Base-by-base conservation (phyloP, 2,329 filamentous ascomycete species). In the Seiridium unicorne region DNA sequence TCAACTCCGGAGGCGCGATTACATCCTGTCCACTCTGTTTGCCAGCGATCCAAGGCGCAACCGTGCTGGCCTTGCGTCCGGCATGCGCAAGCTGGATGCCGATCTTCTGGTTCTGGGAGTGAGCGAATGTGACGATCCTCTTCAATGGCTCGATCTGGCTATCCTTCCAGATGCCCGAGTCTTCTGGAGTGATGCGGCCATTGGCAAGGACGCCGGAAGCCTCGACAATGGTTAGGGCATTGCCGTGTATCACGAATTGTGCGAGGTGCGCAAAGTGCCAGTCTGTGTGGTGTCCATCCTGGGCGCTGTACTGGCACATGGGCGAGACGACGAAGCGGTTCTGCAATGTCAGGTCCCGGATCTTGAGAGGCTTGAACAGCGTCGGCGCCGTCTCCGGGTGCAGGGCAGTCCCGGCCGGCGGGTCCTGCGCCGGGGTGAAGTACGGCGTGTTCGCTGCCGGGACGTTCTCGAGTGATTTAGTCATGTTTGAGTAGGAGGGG, bases 191-290 rank as follows among this genome's bases (percentile, higher is more conserved):
- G 78, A 96, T 96, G 59, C 93, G 85, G 35, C 93, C 93, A 66
- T 93, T 87, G 5, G 91, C 76, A 8, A 85, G 80, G 0, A 96
- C 90, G 38, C 87, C 81, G 0, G 91, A 93, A 34, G 93, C 92
- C 77, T 97, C 93, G 60, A 93, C 81, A 61, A 93, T 85, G 54
- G 89, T 79, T 18, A 96, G 79, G 1, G 86, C 90, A 0, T 90
- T 88, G 10, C 93, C 93, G 59, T 89, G 86, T 61, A 89, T 81
- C 31, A 91, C 84, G 66, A 93, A 93, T 62, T 91, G 88, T 60
- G 92, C 91, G 34, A 94, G 81, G 70, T 96, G 93, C 13, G 92
- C 87, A 55, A 94, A 79, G 73, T 97, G 92, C 84, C 88, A 97
- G 71, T 90, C 83, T 1, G 90, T 93, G 64, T 89, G 79, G 74